Base-by-base conservation (phyloP, 2,329 filamentous ascomycete species). In the Magnaporthiopsis rhizophila region DNA sequence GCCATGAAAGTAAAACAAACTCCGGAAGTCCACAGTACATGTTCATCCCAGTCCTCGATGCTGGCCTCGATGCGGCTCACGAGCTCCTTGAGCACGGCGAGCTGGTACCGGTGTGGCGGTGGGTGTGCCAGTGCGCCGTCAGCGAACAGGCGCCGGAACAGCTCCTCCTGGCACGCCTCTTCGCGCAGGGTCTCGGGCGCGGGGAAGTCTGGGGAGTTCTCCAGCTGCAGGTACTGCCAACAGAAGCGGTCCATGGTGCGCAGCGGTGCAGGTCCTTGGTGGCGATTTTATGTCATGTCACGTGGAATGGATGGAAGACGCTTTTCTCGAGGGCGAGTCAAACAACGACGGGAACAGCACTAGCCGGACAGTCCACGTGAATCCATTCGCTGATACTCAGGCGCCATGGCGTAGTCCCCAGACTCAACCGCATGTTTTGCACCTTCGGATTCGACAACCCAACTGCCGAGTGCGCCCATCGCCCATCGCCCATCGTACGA, bases 1-100 rank as follows among this genome's bases (percentile, higher is more conserved):
- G 21, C 28, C 28, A 30, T 5, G 28, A 30, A 30, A 30, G 3
- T 5, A 30, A 30, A 5, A 30, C 28, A n/a, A 15, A 7, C 21
- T 9, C 4, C 18, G 18, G n/a, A 5, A 38, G 12, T n/a, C 21
- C n/a, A 53, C 45, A 53, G 80, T 89, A 96, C 93, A 88, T 96
- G 86, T 81, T 91, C 82, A 69, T 97, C 90, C 75, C 92, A 93
- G 74, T 97, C 87, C 65, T 85, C 81, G 61, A 96, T 91, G 45
- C 89, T 85, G 36, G 81, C 78, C 74, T 97, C 91, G 63, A 97
- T 87, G 65, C 80, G 84, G 9, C 80, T 76, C 15, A 92, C 78
- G 45, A 97, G 80, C 67, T 86, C 79, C 73, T 96, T 97, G 62
- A 97, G 76, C 0, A 91, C 83, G 65, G 86, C 83, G 21, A 89